phyloP scores from a whole-genome alignment of 352 stramenopile genomes.

The Phytophthora foliorum region DNA sequence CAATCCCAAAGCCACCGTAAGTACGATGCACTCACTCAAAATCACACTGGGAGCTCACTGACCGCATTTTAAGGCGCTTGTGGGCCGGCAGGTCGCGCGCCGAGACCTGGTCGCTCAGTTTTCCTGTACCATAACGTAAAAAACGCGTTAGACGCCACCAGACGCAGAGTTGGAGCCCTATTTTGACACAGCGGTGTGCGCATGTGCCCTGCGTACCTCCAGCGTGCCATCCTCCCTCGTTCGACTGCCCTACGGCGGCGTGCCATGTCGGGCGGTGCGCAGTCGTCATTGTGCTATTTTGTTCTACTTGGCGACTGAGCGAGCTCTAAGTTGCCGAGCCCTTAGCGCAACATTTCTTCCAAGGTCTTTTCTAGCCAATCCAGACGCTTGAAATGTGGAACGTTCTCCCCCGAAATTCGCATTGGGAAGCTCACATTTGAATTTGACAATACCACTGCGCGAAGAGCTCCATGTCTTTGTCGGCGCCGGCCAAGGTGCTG shows the following conservation, averaged over 20 bases:
- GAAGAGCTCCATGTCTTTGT: constrained; percentile 6
- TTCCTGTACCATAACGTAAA: constrained; percentile 46
- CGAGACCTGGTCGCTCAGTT: constrained; percentile 84
- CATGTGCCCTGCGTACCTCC: constrained; percentile 49
- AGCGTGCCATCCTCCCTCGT: constrained; percentile 87
- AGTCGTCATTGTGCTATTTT: constrained; percentile 73
- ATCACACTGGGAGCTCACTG: background rate
- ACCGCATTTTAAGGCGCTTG: constrained; percentile 88
- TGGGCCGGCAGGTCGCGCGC: constrained; percentile 85
- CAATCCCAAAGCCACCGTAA: background rate
- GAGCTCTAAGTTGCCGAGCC: background rate
- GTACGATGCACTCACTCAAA: background rate
- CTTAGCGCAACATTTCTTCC: background rate
- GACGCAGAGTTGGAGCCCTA: background rate
- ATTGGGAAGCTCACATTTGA: constrained; percentile 25
- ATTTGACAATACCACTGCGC: background rate
- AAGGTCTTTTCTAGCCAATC: constrained; percentile 20
- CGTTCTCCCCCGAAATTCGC: background rate
- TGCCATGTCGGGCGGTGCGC: constrained; percentile 89
- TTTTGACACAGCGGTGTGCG: background rate
- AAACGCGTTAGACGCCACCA: background rate
- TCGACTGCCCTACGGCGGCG: constrained; percentile 86
- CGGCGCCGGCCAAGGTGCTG: constrained; percentile 15
- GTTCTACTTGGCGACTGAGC: background rate
- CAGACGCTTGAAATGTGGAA: constrained; percentile 1